Conservation (phyloP, 805 yeast species). For the Spathaspora gorwiae region DNA sequence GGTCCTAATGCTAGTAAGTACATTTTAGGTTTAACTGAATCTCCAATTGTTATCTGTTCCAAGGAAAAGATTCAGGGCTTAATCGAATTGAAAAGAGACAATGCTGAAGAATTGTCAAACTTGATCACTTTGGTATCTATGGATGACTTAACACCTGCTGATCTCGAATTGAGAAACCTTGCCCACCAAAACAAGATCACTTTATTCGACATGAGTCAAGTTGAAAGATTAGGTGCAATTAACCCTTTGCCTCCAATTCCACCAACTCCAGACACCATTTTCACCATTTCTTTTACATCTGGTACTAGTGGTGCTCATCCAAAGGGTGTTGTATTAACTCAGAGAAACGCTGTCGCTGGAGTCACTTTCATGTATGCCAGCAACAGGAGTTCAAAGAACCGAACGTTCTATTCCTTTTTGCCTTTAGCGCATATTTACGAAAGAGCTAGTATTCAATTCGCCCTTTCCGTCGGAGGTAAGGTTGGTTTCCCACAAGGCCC, state of each 20-base stretch:
- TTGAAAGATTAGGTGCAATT: constrained; percentile 28
- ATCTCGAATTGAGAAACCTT: constrained; percentile 19
- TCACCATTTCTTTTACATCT: constrained; percentile 70
- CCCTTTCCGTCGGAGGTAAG: constrained; percentile 43
- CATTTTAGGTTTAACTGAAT: constrained; percentile 55
- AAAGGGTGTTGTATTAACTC: constrained; percentile 62
- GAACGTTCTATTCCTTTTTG: constrained; percentile 38
- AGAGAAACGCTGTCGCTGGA: constrained; percentile 49
- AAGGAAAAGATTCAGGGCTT: constrained; percentile 26
- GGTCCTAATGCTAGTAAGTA: constrained; percentile 57
- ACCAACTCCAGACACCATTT: constrained; percentile 46
- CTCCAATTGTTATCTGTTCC: constrained; percentile 45
- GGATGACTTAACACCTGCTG: constrained; percentile 32
- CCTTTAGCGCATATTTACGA: constrained; percentile 62
- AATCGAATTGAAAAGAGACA: constrained; percentile 22
- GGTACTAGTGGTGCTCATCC: constrained; percentile 71
- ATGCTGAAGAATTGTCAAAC: constrained; percentile 20
- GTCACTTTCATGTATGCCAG: constrained; percentile 31
- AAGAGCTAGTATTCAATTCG: constrained; percentile 42
- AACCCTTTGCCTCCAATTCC: constrained; percentile 32
- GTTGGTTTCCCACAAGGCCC: constrained; percentile 49
- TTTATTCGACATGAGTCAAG: constrained; percentile 27
- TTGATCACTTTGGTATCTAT: constrained; percentile 34
- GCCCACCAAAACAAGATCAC: constrained; percentile 13
- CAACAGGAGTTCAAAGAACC: constrained; percentile 20